Conservation (phyloP, 2,329 filamentous ascomycete genomes). For the Beauveria caledonica region DNA sequence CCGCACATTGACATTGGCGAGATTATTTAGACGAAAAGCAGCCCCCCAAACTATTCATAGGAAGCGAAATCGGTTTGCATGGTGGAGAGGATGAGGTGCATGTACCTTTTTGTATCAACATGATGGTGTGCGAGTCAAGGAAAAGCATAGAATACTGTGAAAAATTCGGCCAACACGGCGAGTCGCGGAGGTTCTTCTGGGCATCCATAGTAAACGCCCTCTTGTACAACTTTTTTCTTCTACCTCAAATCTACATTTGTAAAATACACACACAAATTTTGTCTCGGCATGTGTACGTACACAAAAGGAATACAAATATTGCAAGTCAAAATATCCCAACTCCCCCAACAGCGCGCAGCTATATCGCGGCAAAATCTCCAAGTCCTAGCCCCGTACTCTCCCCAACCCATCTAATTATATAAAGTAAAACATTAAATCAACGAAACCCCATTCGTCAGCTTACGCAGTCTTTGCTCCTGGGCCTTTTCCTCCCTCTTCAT, state of each 20-base stretch:
- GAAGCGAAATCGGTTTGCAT: constrained; percentile 1
- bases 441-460: not conserved
- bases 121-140: constrained; percentile 7
- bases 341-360: not conserved
- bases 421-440: not conserved
- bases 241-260: constrained; percentile 26
- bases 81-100: not conserved
- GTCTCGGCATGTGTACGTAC: not conserved
- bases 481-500: constrained; percentile 39
- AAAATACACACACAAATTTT: constrained; percentile 27
- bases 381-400: not conserved
- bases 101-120: constrained; percentile 12
- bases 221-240: constrained; percentile 17
- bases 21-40: constrained; percentile 42
- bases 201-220: not conserved
- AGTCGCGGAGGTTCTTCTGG: not conserved
- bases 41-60: not conserved
- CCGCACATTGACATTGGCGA: constrained; percentile 64
- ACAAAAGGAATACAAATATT: constrained; percentile 25
- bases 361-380: not conserved
- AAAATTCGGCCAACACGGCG: not conserved
- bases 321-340: not conserved
- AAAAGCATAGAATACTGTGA: not conserved
- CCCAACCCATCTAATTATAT: not conserved
- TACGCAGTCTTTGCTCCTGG: not conserved